Evolutionary conservation across 495 filamentous ascomycete species (phyloP), one percentile per base, ranked within the genome.

Genomic region (Xylaria scruposa): DNA sequence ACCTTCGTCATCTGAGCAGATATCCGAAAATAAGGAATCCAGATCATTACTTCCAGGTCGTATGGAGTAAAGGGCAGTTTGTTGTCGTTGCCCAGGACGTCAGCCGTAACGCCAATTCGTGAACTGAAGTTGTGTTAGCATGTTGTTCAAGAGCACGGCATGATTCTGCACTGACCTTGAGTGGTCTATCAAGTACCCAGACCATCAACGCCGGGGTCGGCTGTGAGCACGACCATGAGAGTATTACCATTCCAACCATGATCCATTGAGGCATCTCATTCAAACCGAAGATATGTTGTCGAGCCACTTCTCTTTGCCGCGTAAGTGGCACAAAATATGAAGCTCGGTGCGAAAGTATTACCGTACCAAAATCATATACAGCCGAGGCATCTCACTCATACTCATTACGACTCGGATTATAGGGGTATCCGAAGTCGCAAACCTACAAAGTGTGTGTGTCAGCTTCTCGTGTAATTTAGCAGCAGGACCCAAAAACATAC

Each of bases 201-300:
- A 62, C 68, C 56, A 38, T 70, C 56, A 70, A 70, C 59, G 68
- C 42, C 68, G 29, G 68, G 29, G 58, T 44, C 68, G 59, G 46
- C 68, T 64, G 33, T 49, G 68, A 70, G 68, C 65, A 42, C 68
- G 68, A 70, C 68, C 59, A 70, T 70, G 68, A 70, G 67, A 60
- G 56, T 54, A 36, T 70, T 54, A 70, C 68, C 68, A 10, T 70
- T 40, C 46, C 68, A 70, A 63, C 58, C 44, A 54, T 70, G 58
- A 62, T 40, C 58, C 33, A 70, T 49, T 42, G 38, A 63, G 68
- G 44, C 33, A 70, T 70, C 46, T 58, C 68, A 63, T 62, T 70
- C 67, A 49, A 17, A 44, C 46, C 67, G 67, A 59, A n/a, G 38
- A 8, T 29, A 1, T 63, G 24, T 70, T 63, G 59, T 24, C 58